Base-by-base conservation (phyloP, 1,284 basidiomycete genomes). In the Sporisorium iseilematis-ciliati region DNA sequence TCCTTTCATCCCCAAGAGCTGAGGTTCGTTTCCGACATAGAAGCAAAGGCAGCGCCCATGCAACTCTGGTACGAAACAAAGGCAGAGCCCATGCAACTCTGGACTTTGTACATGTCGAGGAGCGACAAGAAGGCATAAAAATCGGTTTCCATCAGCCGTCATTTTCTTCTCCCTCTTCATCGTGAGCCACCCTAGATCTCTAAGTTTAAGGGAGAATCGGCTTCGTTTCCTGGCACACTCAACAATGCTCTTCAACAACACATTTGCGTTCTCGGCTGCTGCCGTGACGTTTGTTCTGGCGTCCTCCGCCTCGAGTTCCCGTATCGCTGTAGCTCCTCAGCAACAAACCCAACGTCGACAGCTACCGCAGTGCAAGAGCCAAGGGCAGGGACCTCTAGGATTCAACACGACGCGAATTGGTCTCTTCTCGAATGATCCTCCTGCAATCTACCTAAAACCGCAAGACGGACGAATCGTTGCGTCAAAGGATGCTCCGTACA, bases 361-460 rank as follows among this genome's bases (percentile, higher is more conserved):
- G 25, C n/a, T 23, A 12, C 38, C 38, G 38, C 48, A 59, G 26
- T 57, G 56, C 46, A 43, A 48, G 26, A 59, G 57, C 49, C 57
- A 51, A 16, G 57, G 57, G 2, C 50, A 59, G 20, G 57, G 57
- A 21, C 35, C 57, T 26, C 41, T 59, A n/a, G 57, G 57, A 7
- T 59, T 31, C 57, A 59, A 59, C 49, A 51, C 57, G 26, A 43
- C 40, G 23, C n/a, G 8, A 25, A 59, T 59, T 29, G 20, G 20
- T 11, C 26, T 59, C 26, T 59, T 51, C 49, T 51, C 40, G 8
- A 51, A 31, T 23, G 20, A n/a, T 16, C 48, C 57, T 31, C 57
- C 57, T 16, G 57, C 48, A 26, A 33, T 10, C 18, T 59, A 59
- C 40, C 48, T 59, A 38, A n/a, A 21, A 12, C 38, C 29, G 26